Percentiles rank a stretch among this genome's conserved stretches.
phyloP scores from a whole-genome alignment of 306 rosid species.

The Castanea mollissima region DNA sequence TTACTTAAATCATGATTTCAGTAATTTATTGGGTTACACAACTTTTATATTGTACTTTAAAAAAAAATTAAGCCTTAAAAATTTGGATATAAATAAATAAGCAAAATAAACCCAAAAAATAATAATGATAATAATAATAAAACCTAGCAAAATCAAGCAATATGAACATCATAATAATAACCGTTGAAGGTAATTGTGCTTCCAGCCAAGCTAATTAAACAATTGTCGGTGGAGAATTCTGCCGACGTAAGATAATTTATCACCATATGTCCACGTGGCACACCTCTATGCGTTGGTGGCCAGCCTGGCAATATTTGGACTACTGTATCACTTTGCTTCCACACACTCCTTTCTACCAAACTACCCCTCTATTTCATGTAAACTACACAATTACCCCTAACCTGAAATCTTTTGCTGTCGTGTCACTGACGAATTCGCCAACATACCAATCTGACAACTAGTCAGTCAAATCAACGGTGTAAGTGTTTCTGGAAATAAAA shows the following conservation, averaged over 20 bases:
- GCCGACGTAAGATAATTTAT: constrained; percentile 11
- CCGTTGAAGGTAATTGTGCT: too few species aligned
- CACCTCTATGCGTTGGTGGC: neutral
- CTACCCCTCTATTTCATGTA: neutral
- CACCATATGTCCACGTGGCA: constrained; percentile 35
- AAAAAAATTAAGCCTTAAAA: too few species aligned
- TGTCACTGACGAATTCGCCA: neutral
- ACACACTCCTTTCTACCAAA: neutral
- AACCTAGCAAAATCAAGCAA: too few species aligned
- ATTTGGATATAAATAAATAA: too few species aligned
- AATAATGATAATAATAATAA: too few species aligned
- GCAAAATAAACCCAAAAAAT: too few species aligned
- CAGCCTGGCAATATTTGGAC: constrained; percentile 18
- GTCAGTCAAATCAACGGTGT: neutral
- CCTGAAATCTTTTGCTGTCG: too few species aligned
- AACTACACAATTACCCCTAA: constrained; percentile 21
- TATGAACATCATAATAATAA: too few species aligned
- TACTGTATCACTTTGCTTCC: neutral
- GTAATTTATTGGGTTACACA: too few species aligned
- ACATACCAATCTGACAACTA: neutral
- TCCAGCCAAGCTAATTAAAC: constrained; percentile 5
- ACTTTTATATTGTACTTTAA: too few species aligned
- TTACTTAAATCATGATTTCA: too few species aligned
- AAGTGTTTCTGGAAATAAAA: neutral
- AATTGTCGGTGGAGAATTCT: constrained; percentile 46